A percentile compares a stretch with the other conserved stretches of the same genome.
These are phyloP conservation scores for Pichia californica DNA, from an alignment of 805 yeast species.

Conservation along the genomic window DNA sequence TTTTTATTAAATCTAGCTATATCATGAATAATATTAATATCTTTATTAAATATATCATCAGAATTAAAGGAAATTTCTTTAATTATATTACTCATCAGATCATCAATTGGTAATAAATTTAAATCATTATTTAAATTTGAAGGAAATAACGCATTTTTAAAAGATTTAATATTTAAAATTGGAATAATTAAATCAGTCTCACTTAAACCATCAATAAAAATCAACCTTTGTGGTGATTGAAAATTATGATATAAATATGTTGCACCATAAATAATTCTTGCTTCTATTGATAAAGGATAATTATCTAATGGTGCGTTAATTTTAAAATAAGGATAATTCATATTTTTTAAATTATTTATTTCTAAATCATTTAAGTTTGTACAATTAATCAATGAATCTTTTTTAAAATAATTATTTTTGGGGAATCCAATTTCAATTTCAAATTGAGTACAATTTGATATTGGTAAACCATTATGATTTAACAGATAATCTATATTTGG, in stretches of 20 bases:
- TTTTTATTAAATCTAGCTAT: conserved; percentile 1
- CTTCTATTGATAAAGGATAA: conserved; percentile 20
- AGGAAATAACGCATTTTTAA: not conserved
- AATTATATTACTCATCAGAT: not conserved
- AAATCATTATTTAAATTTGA: not conserved
- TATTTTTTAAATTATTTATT: conserved; percentile 9
- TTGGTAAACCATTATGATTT: not conserved
- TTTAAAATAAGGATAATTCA: conserved; percentile 20
- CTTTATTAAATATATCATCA: not conserved
- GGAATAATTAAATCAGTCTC: conserved; percentile 6
- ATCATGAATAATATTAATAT: not conserved
- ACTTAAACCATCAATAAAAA: conserved; percentile 11
- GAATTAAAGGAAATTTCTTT: not conserved
- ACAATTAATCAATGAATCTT: conserved; percentile 6
- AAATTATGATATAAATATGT: conserved; percentile 26
- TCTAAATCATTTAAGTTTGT: conserved; percentile 11
- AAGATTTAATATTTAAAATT: not conserved
- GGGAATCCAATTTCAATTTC: conserved; percentile 14
- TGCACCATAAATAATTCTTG: conserved; percentile 30
- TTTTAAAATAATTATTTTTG: not conserved
- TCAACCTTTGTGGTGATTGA: conserved; percentile 26
- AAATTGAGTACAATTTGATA: conserved; percentile 17
- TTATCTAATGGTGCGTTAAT: conserved; percentile 20
- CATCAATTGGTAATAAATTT: not conserved
- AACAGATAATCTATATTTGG: conserved; percentile 17